phyloP scores from a whole-genome alignment of 352 stramenopile species.

The Pythium vanterpoolii region DNA sequence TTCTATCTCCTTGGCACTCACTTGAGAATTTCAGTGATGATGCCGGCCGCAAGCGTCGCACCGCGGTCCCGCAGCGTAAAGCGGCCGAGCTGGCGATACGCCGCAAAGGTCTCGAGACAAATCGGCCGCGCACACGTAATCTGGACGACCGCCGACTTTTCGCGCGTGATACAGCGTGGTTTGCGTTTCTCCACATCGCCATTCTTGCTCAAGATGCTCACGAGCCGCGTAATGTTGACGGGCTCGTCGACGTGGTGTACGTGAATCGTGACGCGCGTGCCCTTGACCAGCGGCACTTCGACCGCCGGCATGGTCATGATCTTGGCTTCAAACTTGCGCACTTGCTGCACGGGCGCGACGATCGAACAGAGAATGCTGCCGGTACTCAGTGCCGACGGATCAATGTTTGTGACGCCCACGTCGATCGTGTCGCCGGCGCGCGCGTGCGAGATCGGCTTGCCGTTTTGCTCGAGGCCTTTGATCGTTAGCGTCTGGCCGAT shows the following conservation, averaged over 20 bases:
- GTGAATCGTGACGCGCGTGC: constrained; percentile 79
- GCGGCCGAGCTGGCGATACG: constrained; percentile 74
- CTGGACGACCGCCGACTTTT: constrained; percentile 79
- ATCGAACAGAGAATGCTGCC: constrained; percentile 86
- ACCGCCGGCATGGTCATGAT: constrained; percentile 89
- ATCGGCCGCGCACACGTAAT: constrained; percentile 76
- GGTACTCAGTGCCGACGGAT: constrained; percentile 62
- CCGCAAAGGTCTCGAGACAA: constrained; percentile 78
- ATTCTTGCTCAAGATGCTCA: constrained; percentile 69
- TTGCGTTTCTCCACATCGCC: constrained; percentile 81
- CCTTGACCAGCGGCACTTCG: constrained; percentile 83
- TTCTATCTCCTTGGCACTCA: constrained; percentile 16
- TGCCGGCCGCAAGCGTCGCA: constrained; percentile 77
- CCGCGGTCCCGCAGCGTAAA: constrained; percentile 84
- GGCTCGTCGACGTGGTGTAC: constrained; percentile 87
- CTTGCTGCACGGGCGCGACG: constrained; percentile 65
- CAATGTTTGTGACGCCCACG: constrained; percentile 73
- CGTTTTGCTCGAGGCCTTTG: constrained; percentile 77
- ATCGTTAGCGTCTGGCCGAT: constrained; percentile 33
- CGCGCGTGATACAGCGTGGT: constrained; percentile 82
- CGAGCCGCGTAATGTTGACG: constrained; percentile 72
- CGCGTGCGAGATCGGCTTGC: constrained; percentile 51
- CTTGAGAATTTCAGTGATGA: constrained; percentile 78
- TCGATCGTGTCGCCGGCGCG: constrained; percentile 77
- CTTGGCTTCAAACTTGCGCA: constrained; percentile 81